Percentiles rank a stretch among this genome's conserved stretches.
phyloP scores from a whole-genome alignment of 306 rosid genomes.

The Hippophae tibetana region DNA sequence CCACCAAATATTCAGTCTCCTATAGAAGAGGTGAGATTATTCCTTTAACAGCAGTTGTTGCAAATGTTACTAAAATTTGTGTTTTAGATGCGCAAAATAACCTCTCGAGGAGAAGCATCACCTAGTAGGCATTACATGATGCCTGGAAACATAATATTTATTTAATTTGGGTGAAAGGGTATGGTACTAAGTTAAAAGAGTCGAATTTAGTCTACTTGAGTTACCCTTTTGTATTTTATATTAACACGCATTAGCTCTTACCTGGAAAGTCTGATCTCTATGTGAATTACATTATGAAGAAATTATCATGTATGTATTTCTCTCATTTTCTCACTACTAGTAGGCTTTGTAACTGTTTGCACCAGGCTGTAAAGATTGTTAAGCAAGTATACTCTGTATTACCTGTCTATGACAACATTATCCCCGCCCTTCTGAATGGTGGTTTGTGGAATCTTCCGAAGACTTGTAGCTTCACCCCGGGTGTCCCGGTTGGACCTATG shows the following conservation, averaged over 20 bases:
- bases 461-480: slow-evolving; percentile 65
- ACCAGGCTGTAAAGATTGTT: slow-evolving; percentile 75
- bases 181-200: no score
- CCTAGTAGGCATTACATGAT: neutral
- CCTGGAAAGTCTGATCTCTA: neutral
- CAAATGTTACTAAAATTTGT: neutral
- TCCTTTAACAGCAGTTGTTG: slow-evolving; percentile 13
- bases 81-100: neutral
- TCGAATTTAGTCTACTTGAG: no score
- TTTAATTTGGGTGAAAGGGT: no score
- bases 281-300: no score
- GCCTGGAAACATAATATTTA: neutral
- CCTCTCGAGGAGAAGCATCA: neutral
- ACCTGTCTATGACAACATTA: slow-evolving; percentile 71
- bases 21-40: slow-evolving; percentile 59
- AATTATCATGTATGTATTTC: neutral
- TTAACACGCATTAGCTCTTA: neutral
- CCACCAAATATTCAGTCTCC: slow-evolving; percentile 63
- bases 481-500: slow-evolving; percentile 94
- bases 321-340: neutral
- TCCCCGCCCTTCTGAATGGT: slow-evolving; percentile 56
- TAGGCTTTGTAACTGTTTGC: slow-evolving; percentile 23
- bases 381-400: slow-evolving; percentile 78
- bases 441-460: slow-evolving; percentile 77
- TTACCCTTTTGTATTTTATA: neutral